Percentiles rank a stretch among this genome's conserved stretches.
phyloP scores from a whole-genome alignment of 1,139 yeast genomes.

The Hemisphaericaspora subhashii region DNA sequence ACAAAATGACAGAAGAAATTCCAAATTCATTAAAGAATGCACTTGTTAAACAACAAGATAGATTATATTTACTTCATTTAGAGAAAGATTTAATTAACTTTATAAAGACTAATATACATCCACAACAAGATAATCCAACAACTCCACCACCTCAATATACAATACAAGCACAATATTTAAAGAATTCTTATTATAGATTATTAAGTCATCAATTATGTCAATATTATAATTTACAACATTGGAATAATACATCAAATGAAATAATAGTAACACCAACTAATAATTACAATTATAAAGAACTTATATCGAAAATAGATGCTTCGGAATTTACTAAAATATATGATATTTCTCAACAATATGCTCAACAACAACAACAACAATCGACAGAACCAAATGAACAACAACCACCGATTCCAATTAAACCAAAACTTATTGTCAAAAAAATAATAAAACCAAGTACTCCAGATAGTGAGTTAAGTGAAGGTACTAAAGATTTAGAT shows the following conservation, averaged over 20 bases:
- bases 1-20: slow-evolving; percentile 15
- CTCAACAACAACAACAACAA: slow-evolving; percentile 1
- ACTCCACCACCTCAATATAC: slow-evolving; percentile 16
- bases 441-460: slow-evolving; percentile 13
- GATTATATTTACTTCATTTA: slow-evolving; percentile 51
- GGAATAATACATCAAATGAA: slow-evolving; percentile 26
- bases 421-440: slow-evolving; percentile 22
- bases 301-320: slow-evolving; percentile 11
- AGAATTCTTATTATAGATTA: slow-evolving; percentile 67
- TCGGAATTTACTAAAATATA: slow-evolving; percentile 12
- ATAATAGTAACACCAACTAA: slow-evolving; percentile 26
- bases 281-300: slow-evolving; percentile 19
- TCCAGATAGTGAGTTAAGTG: slow-evolving; percentile 8
- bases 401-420: slow-evolving; percentile 7
- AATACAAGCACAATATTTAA: slow-evolving; percentile 35
- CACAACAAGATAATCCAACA: slow-evolving; percentile 2
- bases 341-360: slow-evolving; percentile 14
- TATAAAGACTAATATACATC: slow-evolving; percentile 18
- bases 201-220: slow-evolving; percentile 70
- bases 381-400: slow-evolving; percentile 4
- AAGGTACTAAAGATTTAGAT: slow-evolving; percentile 4
- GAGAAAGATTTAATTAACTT: slow-evolving; percentile 50
- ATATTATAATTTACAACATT: slow-evolving; percentile 51
- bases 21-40: slow-evolving; percentile 32
- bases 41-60: slow-evolving; percentile 47